Conservation (phyloP, 2,329 filamentous ascomycete species). For the Dendrostoma leiphaemia region DNA sequence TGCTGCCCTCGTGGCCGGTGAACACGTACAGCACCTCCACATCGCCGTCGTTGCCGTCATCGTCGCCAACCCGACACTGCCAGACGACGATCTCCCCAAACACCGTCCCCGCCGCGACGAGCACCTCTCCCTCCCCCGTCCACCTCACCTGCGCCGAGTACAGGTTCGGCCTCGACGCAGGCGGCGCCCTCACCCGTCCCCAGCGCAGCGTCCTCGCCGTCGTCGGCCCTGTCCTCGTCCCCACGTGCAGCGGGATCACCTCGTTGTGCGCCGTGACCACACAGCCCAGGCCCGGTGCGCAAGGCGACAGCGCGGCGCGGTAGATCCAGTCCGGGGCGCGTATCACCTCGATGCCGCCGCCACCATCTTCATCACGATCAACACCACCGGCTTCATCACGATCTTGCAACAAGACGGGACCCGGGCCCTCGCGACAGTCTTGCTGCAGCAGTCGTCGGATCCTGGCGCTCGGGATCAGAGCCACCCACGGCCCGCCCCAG, state of each 20-base stretch:
- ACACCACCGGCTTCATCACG: too few relatives aligned
- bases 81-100: conserved; percentile 94
- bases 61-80: conserved; percentile 57
- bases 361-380: too few relatives aligned
- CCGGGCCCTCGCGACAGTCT: conserved; percentile 7
- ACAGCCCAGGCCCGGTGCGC: conserved; percentile 43
- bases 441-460: conserved; percentile 33
- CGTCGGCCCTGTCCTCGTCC: conserved; percentile 13
- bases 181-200: conserved; percentile 53
- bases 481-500: conserved; percentile 70
- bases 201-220: conserved; percentile 34
- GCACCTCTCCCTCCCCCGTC: conserved; percentile 54
- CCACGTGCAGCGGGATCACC: conserved; percentile 51
- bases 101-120: conserved; percentile 85
- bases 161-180: conserved; percentile 71
- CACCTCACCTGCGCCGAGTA: conserved; percentile 79
- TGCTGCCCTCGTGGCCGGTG: conserved; percentile 80
- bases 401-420: too few relatives aligned
- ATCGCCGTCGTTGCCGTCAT: conserved; percentile 6
- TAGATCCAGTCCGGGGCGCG: conserved; percentile 74
- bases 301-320: conserved; percentile 56
- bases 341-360: conserved; percentile 35
- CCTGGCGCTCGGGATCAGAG: conserved; percentile 32
- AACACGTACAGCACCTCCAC: conserved; percentile 53
- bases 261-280: conserved; percentile 88